Percentiles rank a stretch among this genome's conserved stretches.
These are phyloP conservation scores for Medicago truncatula DNA, from an alignment of 306 rosid species.

Conservation along the genomic window DNA sequence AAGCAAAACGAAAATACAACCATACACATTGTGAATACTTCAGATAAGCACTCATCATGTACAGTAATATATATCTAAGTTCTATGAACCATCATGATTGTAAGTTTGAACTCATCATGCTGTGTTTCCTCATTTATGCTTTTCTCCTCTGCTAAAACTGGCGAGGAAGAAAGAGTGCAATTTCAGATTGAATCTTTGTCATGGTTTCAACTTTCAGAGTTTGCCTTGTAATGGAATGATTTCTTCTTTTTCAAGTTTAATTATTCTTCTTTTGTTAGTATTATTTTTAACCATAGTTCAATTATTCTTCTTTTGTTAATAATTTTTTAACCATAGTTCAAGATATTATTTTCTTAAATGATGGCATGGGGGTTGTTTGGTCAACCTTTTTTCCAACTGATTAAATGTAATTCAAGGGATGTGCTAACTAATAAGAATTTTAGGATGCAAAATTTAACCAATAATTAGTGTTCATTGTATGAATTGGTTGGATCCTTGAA, in stretches of 20 bases:
- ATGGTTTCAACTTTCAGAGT: slow-evolving; percentile 45
- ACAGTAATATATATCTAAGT: slow-evolving; percentile 50
- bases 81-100: slow-evolving; percentile 45
- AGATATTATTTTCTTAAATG: background rate
- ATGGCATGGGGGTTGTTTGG: background rate
- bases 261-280: slow-evolving; percentile 7
- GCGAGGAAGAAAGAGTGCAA: slow-evolving; percentile 35
- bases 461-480: too few species aligned
- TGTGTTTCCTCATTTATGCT: slow-evolving; percentile 31
- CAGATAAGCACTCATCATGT: slow-evolving; percentile 53
- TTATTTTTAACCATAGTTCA: background rate
- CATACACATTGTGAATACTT: slow-evolving; percentile 64
- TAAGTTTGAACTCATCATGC: slow-evolving; percentile 45
- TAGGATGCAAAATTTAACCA: background rate
- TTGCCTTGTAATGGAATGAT: slow-evolving; percentile 28
- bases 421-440: background rate
- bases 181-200: slow-evolving; percentile 40
- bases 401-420: too few species aligned
- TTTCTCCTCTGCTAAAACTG: slow-evolving; percentile 39
- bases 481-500: background rate
- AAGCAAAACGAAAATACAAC: slow-evolving; percentile 43
- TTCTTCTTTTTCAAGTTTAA: background rate
- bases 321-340: background rate
- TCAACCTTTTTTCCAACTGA: background rate
- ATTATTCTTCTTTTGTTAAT: slow-evolving; percentile 8